Conservation (phyloP, 306 rosid species). For the Cicer pinnatifidum region DNA sequence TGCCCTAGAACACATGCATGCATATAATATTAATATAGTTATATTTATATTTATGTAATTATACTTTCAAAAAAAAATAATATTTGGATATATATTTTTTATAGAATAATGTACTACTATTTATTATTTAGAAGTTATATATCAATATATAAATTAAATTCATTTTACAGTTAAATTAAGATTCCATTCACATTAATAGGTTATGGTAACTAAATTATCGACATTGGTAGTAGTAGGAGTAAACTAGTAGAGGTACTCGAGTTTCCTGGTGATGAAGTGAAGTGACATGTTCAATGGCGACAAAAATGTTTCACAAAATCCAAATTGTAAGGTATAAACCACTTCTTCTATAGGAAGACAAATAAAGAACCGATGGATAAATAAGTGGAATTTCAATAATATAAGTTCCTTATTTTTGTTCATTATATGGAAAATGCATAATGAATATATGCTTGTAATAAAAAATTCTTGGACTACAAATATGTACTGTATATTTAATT, state of each 20-base stretch:
- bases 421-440: background rate
- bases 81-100: no score
- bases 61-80: no score
- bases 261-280: slow-evolving; percentile 16
- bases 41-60: background rate
- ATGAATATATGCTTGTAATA: background rate
- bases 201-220: slow-evolving; percentile 7
- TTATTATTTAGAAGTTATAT: no score
- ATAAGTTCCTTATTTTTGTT: no score
- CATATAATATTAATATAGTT: background rate
- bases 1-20: slow-evolving; percentile 49
- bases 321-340: slow-evolving; percentile 9
- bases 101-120: no score
- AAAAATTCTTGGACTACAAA: background rate
- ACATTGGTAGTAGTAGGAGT: background rate
- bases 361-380: slow-evolving; percentile 27
- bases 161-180: slow-evolving; percentile 42
- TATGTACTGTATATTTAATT: background rate
- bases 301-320: slow-evolving; percentile 27
- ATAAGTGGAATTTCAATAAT: slow-evolving; percentile 22
- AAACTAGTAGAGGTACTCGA: slow-evolving; percentile 21
- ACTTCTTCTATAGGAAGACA: background rate
- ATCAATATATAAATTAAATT: background rate
- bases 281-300: slow-evolving; percentile 33
- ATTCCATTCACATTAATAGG: slow-evolving; percentile 34